Evolutionary conservation across 768 basidiomycete genomes (phyloP).

Genomic region (Tylopilus sp.): DNA sequence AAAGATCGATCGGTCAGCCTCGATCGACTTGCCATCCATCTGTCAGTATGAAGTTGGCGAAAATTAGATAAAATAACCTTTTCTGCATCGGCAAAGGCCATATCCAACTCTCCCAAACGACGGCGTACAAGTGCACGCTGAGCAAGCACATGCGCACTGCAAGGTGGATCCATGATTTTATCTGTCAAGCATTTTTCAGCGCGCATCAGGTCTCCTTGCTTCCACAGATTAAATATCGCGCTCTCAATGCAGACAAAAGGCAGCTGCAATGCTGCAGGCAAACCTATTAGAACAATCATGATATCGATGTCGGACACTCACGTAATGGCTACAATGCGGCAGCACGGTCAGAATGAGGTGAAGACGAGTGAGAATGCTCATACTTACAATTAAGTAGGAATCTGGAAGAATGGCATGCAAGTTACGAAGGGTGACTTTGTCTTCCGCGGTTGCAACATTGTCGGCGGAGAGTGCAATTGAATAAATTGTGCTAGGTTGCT

Average conservation of each 20-base stretch:
- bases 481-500: not conserved
- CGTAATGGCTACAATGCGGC: no score
- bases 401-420: not conserved
- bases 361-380: not conserved
- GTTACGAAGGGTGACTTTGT: not conserved
- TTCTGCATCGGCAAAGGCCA: constrained; percentile 4
- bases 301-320: no score
- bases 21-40: not conserved
- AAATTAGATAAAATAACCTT: not conserved
- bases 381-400: not conserved
- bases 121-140: not conserved
- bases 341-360: no score
- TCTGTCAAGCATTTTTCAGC: constrained; percentile 1
- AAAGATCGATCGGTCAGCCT: constrained; percentile 1
- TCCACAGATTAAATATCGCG: not conserved
- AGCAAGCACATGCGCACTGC: constrained; percentile 1
- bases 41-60: not conserved
- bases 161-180: not conserved
- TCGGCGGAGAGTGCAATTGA: not conserved
- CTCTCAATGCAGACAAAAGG: not conserved
- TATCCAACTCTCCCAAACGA: not conserved
- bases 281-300: not conserved
- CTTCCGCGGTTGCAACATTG: not conserved
- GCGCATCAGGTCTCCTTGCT: not conserved
- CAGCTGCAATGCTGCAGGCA: not conserved